Base-by-base conservation (phyloP, 371 early-diverging fungal genomes). In the Mortierella sp. region DNA sequence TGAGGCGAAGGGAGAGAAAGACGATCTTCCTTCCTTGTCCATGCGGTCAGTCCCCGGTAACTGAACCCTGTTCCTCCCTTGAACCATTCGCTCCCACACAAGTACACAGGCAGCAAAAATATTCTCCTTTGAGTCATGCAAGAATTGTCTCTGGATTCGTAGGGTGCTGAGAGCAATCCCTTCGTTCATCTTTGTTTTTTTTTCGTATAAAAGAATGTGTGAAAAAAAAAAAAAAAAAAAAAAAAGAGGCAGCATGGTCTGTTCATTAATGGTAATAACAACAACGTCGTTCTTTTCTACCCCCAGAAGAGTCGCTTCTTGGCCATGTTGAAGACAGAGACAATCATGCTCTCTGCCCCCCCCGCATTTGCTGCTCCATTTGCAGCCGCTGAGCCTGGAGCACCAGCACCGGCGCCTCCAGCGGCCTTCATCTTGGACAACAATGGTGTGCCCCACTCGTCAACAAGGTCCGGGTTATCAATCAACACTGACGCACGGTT, bases 281-380 rank as follows among this genome's bases (percentile, higher is more conserved):
- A 68, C 68, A 38, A 68, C 68, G 8, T 10, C 35, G 35, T 21
- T 21, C 1, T 18, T 41, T 18, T 68, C 68, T 68, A 68, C 41
- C 85, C 82, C 85, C 85, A 84, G 75, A 84, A 84, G 46, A 84
- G 48, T 18, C 85, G 81, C 77, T 84, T 84, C 79, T 84, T 84
- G 71, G 81, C 82, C 79, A 76, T 76, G 58, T 75, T 79, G 27
- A 84, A 21, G 49, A 78, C 74, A 2, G 77, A 48, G 2, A 55
- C 65, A 21, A 84, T 43, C 76, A 84, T 58, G 48, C 79, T 84
- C 46, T 78, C 84, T 10, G 76, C 35, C 27, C 51, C 54, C 21
- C 65, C 55, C 8, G 7, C 35, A 44, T 63, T 49, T 16, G 70
- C 21, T 3, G 32, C n/a, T 43, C 54, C 70, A 8, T 16, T 65